Base-by-base conservation (phyloP, 2,329 filamentous ascomycete genomes). In the Diaporthe eres region DNA sequence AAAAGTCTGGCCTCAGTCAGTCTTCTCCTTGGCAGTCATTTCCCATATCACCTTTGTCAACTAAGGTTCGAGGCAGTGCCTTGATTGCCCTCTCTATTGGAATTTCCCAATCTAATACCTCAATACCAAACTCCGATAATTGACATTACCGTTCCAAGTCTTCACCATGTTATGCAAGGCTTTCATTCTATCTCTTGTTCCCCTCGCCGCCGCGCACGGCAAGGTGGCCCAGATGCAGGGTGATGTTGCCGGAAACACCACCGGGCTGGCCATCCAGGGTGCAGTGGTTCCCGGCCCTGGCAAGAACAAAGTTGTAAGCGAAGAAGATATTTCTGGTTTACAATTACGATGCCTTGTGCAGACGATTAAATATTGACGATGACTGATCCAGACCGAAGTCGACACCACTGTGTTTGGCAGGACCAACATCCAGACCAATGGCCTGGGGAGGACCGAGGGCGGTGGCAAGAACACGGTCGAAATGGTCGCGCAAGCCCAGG, bases 381-480 rank as follows among this genome's bases (percentile, higher is more conserved):
- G 5, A 10, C 13, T 31, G 5, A 0, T 17, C 15, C 80, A 77
- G 82, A 84, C 79, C 79, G 82, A 61, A 80, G 82, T 76, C 81
- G 84, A 74, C 70, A 79, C 51, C 81, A 82, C 78, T 15, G 78
- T 79, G 44, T 79, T 79, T 22, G 53, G 72, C 12, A 55, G 63
- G 61, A 82, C 78, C 77, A 79, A 83, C 49, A 81, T 84, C 75
- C 78, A 80, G 74, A 80, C 81, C 58, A 80, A 87, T 77, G 85
- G 85, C 28, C 82, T 87, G n/a, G 86, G 86, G 76, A 80, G 77
- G 55, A 87, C 85, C 58, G 81, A 78, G 0, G 82, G 80, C 34
- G 71, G 77, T 22, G 85, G 85, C 78, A 77, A 82, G 74, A 86
- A 86, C 81, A 82, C 78, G 17, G 71, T 84, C n/a, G 76, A 74